Conservation (phyloP, 1,284 basidiomycete genomes). For the Bondarzewia mesenterica region DNA sequence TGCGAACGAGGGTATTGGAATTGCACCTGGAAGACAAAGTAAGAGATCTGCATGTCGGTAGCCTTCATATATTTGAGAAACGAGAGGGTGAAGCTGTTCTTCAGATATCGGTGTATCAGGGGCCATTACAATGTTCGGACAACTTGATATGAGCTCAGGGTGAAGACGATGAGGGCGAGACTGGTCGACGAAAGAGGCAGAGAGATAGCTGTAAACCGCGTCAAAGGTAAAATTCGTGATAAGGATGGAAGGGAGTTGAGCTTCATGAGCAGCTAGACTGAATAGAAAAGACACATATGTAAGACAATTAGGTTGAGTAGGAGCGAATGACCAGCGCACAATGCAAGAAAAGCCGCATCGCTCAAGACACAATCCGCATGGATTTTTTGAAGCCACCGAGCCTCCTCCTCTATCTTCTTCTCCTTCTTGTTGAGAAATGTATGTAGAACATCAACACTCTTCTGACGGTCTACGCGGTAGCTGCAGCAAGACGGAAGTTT, state of each 20-base stretch:
- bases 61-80: constrained; percentile 53
- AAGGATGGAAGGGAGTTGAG: constrained; percentile 57
- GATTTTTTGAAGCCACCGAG: constrained; percentile 46
- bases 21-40: constrained; percentile 60
- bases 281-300: not conserved
- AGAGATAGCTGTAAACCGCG: constrained; percentile 71
- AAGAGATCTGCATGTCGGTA: constrained; percentile 68
- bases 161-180: constrained; percentile 13
- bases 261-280: constrained; percentile 60
- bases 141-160: constrained; percentile 8
- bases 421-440: constrained; percentile 51
- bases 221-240: constrained; percentile 80
- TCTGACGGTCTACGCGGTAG: constrained; percentile 62
- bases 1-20: constrained; percentile 68
- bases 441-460: constrained; percentile 56
- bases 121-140: constrained; percentile 12
- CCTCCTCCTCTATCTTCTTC: constrained; percentile 45
- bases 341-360: constrained; percentile 73
- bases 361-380: constrained; percentile 57
- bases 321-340: constrained; percentile 34
- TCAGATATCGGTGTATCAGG: constrained; percentile 46
- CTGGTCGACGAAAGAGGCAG: constrained; percentile 37
- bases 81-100: constrained; percentile 46
- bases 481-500: constrained; percentile 21
- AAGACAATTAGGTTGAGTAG: not conserved